Base-by-base conservation (phyloP, 306 rosid species). In the Alnus rubra region DNA sequence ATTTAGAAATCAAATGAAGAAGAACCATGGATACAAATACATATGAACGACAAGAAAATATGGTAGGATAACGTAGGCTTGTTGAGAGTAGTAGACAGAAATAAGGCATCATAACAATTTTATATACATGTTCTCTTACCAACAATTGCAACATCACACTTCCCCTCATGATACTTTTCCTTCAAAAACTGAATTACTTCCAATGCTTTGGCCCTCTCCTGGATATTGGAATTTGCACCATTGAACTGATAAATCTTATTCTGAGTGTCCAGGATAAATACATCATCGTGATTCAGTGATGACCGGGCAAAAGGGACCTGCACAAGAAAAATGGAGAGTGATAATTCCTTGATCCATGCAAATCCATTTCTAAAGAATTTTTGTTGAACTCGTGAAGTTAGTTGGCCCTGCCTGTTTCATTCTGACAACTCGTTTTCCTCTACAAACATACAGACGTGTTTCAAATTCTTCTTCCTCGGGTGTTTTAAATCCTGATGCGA, bases 401-500 rank as follows among this genome's bases (percentile, higher is more conserved):
- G 19, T 16, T 60, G 58, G 45, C 68, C 58, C 33, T 88, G 87
- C 99, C 99, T 96, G 96, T 81, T 96, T 96, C 94, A 96, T 88
- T 89, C 97, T 90, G 87, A 96, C 98, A 84, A 96, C 98, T 79
- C 99, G 92, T 88, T 93, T 96, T 90, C 99, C 99, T 86, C 75
- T 91, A 89, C 99, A 96, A 82, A 85, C 78, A 79, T 93, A 96
- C 80, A 96, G 86, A 63, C 90, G 89, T 69, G 93, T 89, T 84
- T 96, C 96, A 84, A 96, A 96, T 82, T 86, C 89, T 76, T 90
- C 97, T 86, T 90, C 94, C 85, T 93, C 97, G 0, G 90, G 88
- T 77, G 71, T 88, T 81, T 35, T 93, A 84, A 96, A 96, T 64
- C 99, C 98, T 60, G 98, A 87, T 44, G 94, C 92, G 10, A 90